phyloP scores from a whole-genome alignment of 1,284 basidiomycete species.

The Exobasidium cylindrosporum region DNA sequence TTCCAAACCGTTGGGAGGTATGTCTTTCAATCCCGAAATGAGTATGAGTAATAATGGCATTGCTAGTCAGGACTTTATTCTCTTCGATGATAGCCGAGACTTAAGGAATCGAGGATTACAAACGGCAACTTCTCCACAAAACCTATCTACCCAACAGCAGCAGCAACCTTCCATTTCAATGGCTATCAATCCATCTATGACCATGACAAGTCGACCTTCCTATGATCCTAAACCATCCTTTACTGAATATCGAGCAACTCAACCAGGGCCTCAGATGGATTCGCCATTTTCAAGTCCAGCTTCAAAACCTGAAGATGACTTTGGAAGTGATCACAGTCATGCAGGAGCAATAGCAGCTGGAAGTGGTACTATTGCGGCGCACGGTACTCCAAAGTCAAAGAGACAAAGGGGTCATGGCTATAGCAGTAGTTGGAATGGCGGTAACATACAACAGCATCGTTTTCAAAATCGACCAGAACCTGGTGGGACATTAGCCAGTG shows the following conservation, averaged over 20 bases:
- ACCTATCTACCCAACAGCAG: neutral
- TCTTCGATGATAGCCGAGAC: slow-evolving; percentile 37
- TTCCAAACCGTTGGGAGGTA: no score
- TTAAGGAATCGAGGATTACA: neutral
- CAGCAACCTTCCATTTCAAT: slow-evolving; percentile 3
- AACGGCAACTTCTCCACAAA: slow-evolving; percentile 10
- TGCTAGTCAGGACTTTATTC: slow-evolving; percentile 29
- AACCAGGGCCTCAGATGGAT: slow-evolving; percentile 8
- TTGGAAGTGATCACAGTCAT: slow-evolving; percentile 9
- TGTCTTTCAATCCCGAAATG: no score
- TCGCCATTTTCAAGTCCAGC: slow-evolving; percentile 24
- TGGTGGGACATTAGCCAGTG: slow-evolving; percentile 10
- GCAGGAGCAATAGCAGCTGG: slow-evolving; percentile 14
- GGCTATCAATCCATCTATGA: neutral
- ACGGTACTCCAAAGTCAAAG: slow-evolving; percentile 26
- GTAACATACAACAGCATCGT: neutral
- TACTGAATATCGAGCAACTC: slow-evolving; percentile 10
- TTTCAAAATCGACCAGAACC: slow-evolving; percentile 11
- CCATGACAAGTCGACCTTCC: slow-evolving; percentile 5
- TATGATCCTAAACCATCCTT: slow-evolving; percentile 10
- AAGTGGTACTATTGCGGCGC: neutral
- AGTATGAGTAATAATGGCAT: neutral
- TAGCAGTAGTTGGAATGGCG: slow-evolving; percentile 15
- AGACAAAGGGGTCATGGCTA: slow-evolving; percentile 29
- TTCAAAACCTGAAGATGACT: slow-evolving; percentile 25